Percentiles rank a stretch among this genome's conserved stretches.
Evolutionary conservation across 805 yeast genomes (phyloP).

Genomic region (Phaffomyces thermotolerans): DNA sequence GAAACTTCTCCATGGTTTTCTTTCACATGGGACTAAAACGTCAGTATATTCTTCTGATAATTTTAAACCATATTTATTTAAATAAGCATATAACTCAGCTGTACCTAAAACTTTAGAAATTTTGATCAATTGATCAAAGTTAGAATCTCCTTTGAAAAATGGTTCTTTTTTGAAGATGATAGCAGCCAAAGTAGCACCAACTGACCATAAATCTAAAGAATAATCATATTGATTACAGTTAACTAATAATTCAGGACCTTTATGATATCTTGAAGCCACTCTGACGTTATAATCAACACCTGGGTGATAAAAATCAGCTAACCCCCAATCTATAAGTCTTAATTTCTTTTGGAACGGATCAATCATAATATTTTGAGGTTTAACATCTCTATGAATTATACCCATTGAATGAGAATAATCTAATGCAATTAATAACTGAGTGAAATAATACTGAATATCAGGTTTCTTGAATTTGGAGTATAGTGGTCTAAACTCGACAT

Average conservation of each 20-base stretch:
- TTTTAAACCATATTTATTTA: conserved; percentile 62
- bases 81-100: conserved; percentile 62
- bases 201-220: conserved; percentile 88
- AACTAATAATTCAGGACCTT: conserved; percentile 87
- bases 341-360: conserved; percentile 67
- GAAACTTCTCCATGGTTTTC: conserved; percentile 83
- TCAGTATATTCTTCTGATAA: conserved; percentile 73
- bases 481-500: conserved; percentile 72
- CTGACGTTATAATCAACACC: conserved; percentile 87
- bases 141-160: conserved; percentile 84
- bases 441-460: conserved; percentile 80
- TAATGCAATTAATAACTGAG: conserved; percentile 71
- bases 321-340: conserved; percentile 90
- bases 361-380: conserved; percentile 94
- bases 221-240: conserved; percentile 86
- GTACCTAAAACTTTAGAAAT: conserved; percentile 86
- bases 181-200: conserved; percentile 89
- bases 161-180: conserved; percentile 88
- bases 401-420: conserved; percentile 94
- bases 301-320: conserved; percentile 89
- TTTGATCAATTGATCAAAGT: conserved; percentile 85
- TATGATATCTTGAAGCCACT: conserved; percentile 88
- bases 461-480: conserved; percentile 70
- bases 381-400: conserved; percentile 91
- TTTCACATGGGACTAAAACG: conserved; percentile 60